A percentile compares a stretch with the other conserved stretches of the same genome.
Conservation (phyloP, 306 rosid genomes). For the Pterocarpus santalinus region DNA sequence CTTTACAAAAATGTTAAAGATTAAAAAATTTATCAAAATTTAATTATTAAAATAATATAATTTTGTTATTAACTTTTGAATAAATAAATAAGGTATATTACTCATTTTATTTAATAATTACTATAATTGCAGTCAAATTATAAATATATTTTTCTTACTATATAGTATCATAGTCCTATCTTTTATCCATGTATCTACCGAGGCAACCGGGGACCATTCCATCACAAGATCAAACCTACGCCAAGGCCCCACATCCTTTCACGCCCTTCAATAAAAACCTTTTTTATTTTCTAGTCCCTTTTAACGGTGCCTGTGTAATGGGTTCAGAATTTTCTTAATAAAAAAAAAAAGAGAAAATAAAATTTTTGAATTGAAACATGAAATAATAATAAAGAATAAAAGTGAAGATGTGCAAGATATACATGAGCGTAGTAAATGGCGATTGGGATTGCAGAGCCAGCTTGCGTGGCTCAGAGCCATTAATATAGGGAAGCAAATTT, state of each 20-base stretch:
- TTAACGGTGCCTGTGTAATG: background rate
- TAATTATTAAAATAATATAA: too few species aligned
- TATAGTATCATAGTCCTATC: too few species aligned
- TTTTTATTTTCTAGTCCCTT: background rate
- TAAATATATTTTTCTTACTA: too few species aligned
- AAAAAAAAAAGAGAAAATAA: too few species aligned
- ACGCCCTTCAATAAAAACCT: constrained; percentile 41
- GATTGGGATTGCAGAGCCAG: constrained; percentile 53
- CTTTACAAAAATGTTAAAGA: too few species aligned
- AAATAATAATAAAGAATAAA: background rate
- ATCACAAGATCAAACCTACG: constrained; percentile 17
- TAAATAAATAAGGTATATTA: too few species aligned
- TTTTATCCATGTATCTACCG: background rate
- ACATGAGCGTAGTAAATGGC: constrained; percentile 63
- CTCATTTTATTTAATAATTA: too few species aligned
- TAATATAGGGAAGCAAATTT: constrained; percentile 45
- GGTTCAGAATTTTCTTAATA: background rate
- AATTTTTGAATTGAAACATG: background rate
- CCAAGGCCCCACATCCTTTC: constrained; percentile 38
- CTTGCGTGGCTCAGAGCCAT: constrained; percentile 57
- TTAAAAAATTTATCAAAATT: too few species aligned
- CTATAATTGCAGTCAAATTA: too few species aligned
- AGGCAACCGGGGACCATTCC: constrained; percentile 35
- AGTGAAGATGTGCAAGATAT: constrained; percentile 43
- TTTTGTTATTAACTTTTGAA: too few species aligned